phyloP scores from a whole-genome alignment of 306 rosid species.

The Urtica urens region DNA sequence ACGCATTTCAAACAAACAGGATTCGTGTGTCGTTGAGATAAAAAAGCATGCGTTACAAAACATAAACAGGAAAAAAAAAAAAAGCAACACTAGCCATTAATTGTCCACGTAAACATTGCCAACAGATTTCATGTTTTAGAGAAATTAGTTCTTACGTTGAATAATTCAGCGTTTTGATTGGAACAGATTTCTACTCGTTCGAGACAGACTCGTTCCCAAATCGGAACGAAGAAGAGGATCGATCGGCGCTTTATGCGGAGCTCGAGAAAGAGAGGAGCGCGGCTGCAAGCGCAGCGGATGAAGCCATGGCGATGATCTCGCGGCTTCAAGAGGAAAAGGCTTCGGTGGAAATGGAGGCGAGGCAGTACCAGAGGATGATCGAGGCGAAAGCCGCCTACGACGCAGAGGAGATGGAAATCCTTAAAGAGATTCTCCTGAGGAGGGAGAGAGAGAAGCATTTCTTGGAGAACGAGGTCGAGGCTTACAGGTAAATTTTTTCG shows the following conservation, averaged over 20 bases:
- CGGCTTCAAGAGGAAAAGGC: conserved; percentile 51
- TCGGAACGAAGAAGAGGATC: conserved; percentile 37
- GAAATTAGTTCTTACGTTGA: too few relatives aligned
- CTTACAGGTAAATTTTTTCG: conserved; percentile 24
- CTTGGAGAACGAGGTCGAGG: conserved; percentile 35
- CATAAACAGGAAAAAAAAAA: too few relatives aligned
- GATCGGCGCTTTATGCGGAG: conserved; percentile 28
- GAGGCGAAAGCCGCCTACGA: conserved; percentile 36
- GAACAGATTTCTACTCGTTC: too few relatives aligned
- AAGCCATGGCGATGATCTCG: conserved; percentile 49
- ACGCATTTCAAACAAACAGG: too few relatives aligned
- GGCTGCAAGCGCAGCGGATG: conserved; percentile 43
- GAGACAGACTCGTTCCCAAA: too few relatives aligned
- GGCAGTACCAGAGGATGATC: conserved; percentile 44
- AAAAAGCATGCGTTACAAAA: too few relatives aligned
- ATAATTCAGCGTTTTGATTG: too few relatives aligned
- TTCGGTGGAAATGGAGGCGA: conserved; percentile 40
- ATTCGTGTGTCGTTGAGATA: too few relatives aligned
- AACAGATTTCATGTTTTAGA: too few relatives aligned
- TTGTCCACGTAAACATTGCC: too few relatives aligned
- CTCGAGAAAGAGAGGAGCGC: conserved; percentile 52
- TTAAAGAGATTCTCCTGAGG: conserved; percentile 40
- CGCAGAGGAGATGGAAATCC: conserved; percentile 48
- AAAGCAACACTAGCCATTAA: too few relatives aligned
- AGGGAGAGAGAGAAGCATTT: conserved; percentile 45